Evolutionary conservation across 139 green algal genomes (phyloP).

Genomic region (Chlorella sorokiniana): DNA sequence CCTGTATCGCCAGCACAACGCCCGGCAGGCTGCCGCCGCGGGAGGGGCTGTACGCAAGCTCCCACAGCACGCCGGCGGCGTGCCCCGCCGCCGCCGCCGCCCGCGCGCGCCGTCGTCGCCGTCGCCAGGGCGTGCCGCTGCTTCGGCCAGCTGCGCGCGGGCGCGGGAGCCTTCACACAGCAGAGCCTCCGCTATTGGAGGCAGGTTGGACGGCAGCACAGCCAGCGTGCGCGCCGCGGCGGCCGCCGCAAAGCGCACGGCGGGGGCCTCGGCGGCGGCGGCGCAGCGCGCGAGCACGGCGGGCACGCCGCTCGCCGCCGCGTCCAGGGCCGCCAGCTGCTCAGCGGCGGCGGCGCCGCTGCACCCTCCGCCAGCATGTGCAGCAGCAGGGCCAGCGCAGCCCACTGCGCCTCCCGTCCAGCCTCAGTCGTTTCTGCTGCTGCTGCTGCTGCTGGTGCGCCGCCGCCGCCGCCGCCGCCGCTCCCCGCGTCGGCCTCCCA

Average conservation of each 20-base stretch:
- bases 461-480: background rate
- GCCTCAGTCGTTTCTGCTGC: background rate
- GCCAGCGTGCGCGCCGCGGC: background rate
- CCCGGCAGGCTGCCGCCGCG: background rate
- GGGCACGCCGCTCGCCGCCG: background rate
- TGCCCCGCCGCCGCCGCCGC: background rate
- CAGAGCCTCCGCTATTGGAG: background rate
- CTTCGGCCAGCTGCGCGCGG: background rate
- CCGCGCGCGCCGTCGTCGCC: background rate
- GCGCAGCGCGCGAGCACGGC: background rate
- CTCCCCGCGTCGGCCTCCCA: slow-evolving; percentile 7
- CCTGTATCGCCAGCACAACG: background rate
- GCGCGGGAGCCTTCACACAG: background rate
- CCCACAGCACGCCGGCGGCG: background rate
- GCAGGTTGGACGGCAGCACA: slow-evolving; percentile 2
- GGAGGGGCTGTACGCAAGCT: background rate
- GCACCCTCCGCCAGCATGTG: slow-evolving; percentile 25
- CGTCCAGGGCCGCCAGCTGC: slow-evolving; percentile 5
- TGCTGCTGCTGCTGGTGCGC: background rate
- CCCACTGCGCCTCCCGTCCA: slow-evolving; percentile 4
- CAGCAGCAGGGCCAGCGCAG: background rate
- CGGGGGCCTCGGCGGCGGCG: background rate
- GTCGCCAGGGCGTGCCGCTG: background rate
- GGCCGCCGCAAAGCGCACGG: background rate
- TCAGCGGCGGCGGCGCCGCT: background rate